These are phyloP conservation scores for Fusarium sulawesiense DNA, from an alignment of 2,329 filamentous ascomycete genomes.

Conservation along the genomic window DNA sequence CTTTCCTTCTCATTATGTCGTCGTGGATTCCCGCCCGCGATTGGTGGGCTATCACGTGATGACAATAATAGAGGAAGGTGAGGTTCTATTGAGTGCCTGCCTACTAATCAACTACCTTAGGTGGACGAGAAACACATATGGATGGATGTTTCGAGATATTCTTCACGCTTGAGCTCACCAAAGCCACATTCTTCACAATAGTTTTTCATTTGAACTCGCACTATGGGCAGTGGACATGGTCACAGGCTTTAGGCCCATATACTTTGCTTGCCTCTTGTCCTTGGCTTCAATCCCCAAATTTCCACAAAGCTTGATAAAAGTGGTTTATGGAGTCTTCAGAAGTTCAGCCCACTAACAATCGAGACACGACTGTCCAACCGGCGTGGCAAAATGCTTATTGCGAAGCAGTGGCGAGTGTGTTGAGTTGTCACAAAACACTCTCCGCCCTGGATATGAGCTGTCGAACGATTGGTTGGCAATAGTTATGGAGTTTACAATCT, in stretches of 20 bases:
- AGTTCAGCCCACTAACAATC: background rate
- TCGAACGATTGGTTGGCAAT: background rate
- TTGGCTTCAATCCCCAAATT: background rate
- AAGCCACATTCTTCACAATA: background rate
- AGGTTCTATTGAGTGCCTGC: background rate
- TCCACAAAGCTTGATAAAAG: conserved; percentile 31
- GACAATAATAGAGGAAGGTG: background rate
- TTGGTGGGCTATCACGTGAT: conserved; percentile 36
- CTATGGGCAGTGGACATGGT: background rate
- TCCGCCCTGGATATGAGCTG: background rate
- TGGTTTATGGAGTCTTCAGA: conserved; percentile 25
- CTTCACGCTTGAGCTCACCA: background rate
- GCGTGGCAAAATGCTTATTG: conserved; percentile 19
- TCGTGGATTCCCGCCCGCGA: background rate
- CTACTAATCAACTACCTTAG: background rate
- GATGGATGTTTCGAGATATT: background rate
- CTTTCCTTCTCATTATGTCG: background rate
- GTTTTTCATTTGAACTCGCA: background rate
- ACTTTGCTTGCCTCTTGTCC: background rate
- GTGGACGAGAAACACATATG: background rate
- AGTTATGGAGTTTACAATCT: background rate
- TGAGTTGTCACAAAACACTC: conserved; percentile 18
- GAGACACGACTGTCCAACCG: conserved; percentile 17
- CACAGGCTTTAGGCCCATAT: background rate
- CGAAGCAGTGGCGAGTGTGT: conserved; percentile 17